phyloP scores from a whole-genome alignment of 2,329 filamentous ascomycete species.

The Cladophialophora carrionii region DNA sequence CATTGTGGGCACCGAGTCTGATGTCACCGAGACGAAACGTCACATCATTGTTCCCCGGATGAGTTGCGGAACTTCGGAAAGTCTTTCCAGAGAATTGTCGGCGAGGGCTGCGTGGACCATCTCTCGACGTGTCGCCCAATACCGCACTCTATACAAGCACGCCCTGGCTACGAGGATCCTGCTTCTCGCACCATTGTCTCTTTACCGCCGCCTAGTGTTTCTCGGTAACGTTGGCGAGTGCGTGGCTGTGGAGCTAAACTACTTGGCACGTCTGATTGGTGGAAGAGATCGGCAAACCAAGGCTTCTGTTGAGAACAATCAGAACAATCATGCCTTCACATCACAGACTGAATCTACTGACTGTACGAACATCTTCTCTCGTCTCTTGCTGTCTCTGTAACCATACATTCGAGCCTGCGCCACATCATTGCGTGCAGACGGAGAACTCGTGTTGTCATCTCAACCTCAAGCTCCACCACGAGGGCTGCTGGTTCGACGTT shows the following conservation, averaged over 20 bases:
- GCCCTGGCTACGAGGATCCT: too few relatives aligned
- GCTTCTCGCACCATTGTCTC: neutral
- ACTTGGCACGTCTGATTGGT: slow-evolving; percentile 19
- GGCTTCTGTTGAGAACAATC: neutral
- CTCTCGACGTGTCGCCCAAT: too few relatives aligned
- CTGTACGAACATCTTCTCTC: too few relatives aligned
- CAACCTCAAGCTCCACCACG: slow-evolving; percentile 1
- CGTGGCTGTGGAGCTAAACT: neutral
- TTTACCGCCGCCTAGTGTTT: neutral
- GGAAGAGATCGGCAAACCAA: neutral
- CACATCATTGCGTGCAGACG: too few relatives aligned
- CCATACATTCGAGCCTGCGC: too few relatives aligned
- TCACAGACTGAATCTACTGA: too few relatives aligned
- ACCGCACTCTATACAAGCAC: too few relatives aligned
- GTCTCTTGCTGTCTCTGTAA: too few relatives aligned
- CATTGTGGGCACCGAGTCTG: neutral
- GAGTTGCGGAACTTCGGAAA: neutral
- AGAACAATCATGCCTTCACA: too few relatives aligned
- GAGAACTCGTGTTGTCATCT: neutral
- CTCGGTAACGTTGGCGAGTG: neutral
- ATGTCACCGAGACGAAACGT: neutral
- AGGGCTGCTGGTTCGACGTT: slow-evolving; percentile 1
- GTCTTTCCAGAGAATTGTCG: neutral
- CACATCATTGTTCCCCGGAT: neutral
- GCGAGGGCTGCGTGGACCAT: too few relatives aligned